These are phyloP conservation scores for Erodium trifolium DNA, from an alignment of 441 rosid genomes.

Conservation along the genomic window DNA sequence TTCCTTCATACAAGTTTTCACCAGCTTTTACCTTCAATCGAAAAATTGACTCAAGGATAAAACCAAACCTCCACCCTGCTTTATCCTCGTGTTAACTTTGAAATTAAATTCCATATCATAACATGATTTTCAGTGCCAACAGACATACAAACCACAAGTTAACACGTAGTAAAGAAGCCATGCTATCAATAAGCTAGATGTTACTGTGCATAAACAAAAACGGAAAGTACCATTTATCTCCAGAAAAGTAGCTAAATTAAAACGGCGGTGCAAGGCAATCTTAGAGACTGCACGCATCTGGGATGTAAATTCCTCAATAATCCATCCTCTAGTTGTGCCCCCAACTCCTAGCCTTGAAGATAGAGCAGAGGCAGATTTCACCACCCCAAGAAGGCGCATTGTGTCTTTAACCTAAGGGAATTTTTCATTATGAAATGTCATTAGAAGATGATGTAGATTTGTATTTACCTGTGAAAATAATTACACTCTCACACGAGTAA, in stretches of 20 bases:
- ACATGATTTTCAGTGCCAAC: background rate
- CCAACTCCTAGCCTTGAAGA: constrained; percentile 84
- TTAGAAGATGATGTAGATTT: constrained; percentile 9
- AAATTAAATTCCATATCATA: background rate
- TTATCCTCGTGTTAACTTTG: background rate
- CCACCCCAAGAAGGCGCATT: constrained; percentile 97
- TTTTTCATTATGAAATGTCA: constrained; percentile 19
- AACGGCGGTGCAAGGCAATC: constrained; percentile 90
- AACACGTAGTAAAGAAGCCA: constrained; percentile 4
- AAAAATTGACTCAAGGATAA: background rate
- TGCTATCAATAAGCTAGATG: constrained; percentile 6
- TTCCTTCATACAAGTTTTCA: background rate
- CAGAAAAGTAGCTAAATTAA: constrained; percentile 73
- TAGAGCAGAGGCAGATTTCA: constrained; percentile 68
- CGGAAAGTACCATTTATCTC: constrained; percentile 64
- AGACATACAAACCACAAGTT: background rate
- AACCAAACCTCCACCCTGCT: background rate
- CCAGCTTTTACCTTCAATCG: background rate
- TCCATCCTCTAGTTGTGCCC: constrained; percentile 66
- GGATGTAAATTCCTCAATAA: constrained; percentile 91
- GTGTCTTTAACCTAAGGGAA: constrained; percentile 74
- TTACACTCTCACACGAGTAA: background rate
- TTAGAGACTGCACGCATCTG: constrained; percentile 99
- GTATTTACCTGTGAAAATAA: background rate
- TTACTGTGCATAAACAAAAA: background rate